These are phyloP conservation scores for Exophiala viscosa DNA, from an alignment of 2,329 filamentous ascomycete species.

Conservation along the genomic window DNA sequence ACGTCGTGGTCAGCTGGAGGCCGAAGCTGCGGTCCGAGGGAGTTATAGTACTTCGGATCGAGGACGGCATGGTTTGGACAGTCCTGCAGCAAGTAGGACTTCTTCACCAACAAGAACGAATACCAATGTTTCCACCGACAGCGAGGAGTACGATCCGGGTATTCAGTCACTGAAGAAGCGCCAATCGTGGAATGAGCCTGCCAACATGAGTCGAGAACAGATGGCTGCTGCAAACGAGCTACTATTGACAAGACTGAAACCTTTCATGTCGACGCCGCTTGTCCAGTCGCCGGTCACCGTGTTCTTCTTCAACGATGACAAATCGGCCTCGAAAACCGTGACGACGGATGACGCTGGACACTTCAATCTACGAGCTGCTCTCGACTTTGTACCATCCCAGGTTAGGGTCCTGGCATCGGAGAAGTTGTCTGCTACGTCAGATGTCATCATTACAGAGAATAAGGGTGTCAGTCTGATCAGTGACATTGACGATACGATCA, in stretches of 20 bases:
- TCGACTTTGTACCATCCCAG: slow-evolving; percentile 88
- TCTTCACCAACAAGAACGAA: slow-evolving; percentile 24
- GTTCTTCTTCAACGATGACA: slow-evolving; percentile 87
- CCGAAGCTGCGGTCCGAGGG: slow-evolving; percentile 65
- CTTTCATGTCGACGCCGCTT: slow-evolving; percentile 83
- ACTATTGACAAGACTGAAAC: slow-evolving; percentile 79
- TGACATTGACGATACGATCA: slow-evolving; percentile 96
- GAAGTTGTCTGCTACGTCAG: slow-evolving; percentile 73
- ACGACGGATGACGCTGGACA: slow-evolving; percentile 86
- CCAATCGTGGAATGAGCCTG: slow-evolving; percentile 47
- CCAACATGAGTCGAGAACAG: slow-evolving; percentile 71
- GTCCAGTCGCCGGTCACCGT: slow-evolving; percentile 76
- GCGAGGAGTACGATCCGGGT: slow-evolving; percentile 31
- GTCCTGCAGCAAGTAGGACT: slow-evolving; percentile 26
- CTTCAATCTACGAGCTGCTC: slow-evolving; percentile 72
- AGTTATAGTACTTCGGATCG: slow-evolving; percentile 49
- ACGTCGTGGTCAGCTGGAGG: slow-evolving; percentile 65
- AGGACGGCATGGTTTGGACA: slow-evolving; percentile 42
- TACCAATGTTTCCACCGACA: slow-evolving; percentile 5
- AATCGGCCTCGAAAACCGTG: slow-evolving; percentile 79
- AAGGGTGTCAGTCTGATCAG: slow-evolving; percentile 87
- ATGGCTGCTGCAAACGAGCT: slow-evolving; percentile 76
- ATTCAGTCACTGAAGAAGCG: slow-evolving; percentile 44
- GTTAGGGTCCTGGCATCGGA: slow-evolving; percentile 84
- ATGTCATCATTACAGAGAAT: slow-evolving; percentile 72